Base-by-base conservation (phyloP, 371 early-diverging fungal species). In the Smittium mucronatum region DNA sequence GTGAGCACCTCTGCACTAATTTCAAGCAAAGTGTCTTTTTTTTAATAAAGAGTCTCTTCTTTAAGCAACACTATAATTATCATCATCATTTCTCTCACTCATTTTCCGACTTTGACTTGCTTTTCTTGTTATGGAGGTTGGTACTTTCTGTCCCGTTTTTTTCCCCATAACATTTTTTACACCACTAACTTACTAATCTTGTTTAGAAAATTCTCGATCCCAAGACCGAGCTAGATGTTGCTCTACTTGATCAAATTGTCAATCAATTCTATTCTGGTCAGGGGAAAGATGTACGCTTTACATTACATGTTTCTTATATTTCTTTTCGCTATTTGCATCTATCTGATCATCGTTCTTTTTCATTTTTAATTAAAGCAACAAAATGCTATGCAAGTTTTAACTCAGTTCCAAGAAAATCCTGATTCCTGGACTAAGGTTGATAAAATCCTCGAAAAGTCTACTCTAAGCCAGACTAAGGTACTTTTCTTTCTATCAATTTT, bases 341-440 rank as follows among this genome's bases (percentile, higher is more conserved):
- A 57, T 17, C 26, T 21, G 26, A 57, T 21, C 21, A 57, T 17
- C 17, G 57, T 61, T 30, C 16, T 30, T 16, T 28, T 15, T 28
- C 29, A 11, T n/a, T 30, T 30, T 30, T 70, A 68, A 29, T 29
- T 75, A 68, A 79, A 94, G 94, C 93, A 89, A 85, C 84, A 85
- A 77, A 77, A 78, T 67, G 95, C 95, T 33, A 87, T 89, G 73
- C 84, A 85, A 75, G 75, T 92, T 34, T 80, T 97, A 75, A 88
- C 93, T 31, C 90, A 93, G 80, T 99, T 99, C 76, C 93, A 96
- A 81, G 94, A 96, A 60, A 90, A 97, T 74, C 97, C 96, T 36
- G 95, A 95, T 64, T 86, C 98, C 57, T 99, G 99, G 99, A 89
- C 89, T 69, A 85, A 90, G 70, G 97, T 94, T 25, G 99, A 99